Evolutionary conservation across 495 filamentous ascomycete species (phyloP).

Genomic region (Hyaloscypha hepaticicola): DNA sequence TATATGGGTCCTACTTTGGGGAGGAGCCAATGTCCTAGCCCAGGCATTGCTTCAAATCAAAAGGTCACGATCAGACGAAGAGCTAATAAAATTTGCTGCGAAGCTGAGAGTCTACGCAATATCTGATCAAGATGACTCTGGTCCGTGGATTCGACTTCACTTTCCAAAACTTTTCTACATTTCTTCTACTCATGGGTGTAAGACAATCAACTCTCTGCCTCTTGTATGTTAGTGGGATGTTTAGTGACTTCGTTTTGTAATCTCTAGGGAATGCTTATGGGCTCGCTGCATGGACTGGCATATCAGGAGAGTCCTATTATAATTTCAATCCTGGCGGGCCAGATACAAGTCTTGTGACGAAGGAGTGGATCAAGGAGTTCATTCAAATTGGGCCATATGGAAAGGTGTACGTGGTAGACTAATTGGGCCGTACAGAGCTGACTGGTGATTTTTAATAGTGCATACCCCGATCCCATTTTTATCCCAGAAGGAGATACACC

Average conservation of each 20-base stretch:
- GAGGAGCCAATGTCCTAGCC: conserved; percentile 48
- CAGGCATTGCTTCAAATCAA: conserved; percentile 41
- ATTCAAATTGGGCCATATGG: conserved; percentile 47
- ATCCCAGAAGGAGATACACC: conserved; percentile 50
- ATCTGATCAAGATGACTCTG: conserved; percentile 51
- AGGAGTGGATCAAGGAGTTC: conserved; percentile 46
- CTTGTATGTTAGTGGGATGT: neutral
- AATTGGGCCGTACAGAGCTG: neutral
- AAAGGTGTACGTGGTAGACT: conserved; percentile 35
- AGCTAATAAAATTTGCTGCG: conserved; percentile 36
- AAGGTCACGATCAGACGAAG: conserved; percentile 28
- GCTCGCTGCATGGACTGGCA: conserved; percentile 47
- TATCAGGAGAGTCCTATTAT: conserved; percentile 46
- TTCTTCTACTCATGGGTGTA: conserved; percentile 46
- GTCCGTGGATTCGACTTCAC: conserved; percentile 45
- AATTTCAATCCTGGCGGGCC: conserved; percentile 46
- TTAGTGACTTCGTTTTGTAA: neutral
- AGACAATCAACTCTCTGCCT: neutral
- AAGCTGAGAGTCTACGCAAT: conserved; percentile 48
- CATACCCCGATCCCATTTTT: conserved; percentile 38
- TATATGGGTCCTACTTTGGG: conserved; percentile 49
- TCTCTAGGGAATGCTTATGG: conserved; percentile 39
- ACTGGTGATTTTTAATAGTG: neutral
- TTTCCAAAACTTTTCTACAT: conserved; percentile 50
- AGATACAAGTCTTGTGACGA: conserved; percentile 39